Evolutionary conservation across 768 basidiomycete genomes (phyloP).

Genomic region (Austroboletus eburneus): DNA sequence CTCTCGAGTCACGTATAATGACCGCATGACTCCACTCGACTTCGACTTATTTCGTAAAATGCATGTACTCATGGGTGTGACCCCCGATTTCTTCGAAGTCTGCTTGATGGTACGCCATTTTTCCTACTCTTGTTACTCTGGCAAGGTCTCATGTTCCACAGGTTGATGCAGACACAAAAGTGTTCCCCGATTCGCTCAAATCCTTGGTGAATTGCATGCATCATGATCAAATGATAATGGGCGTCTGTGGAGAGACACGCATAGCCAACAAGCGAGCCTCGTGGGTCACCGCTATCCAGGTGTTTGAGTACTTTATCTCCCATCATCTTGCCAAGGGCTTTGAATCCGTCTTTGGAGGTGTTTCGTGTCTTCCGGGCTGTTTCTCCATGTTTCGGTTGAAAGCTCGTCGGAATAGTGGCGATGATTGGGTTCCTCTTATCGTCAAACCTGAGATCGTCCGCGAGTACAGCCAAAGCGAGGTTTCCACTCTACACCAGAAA

Average conservation of each 20-base stretch:
- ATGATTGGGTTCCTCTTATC: slow-evolving; percentile 97
- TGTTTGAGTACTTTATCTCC: slow-evolving; percentile 98
- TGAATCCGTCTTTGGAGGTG: slow-evolving; percentile 98
- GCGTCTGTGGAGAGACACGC: slow-evolving; percentile 96
- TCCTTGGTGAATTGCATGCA: slow-evolving; percentile 98
- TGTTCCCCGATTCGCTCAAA: slow-evolving; percentile 84
- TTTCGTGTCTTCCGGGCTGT: slow-evolving; percentile 98
- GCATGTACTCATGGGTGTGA: slow-evolving; percentile 96
- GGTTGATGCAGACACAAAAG: slow-evolving; percentile 99
- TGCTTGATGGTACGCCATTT: slow-evolving; percentile 80
- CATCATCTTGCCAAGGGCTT: slow-evolving; percentile 98
- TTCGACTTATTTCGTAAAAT: slow-evolving; percentile 98
- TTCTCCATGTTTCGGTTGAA: slow-evolving; percentile 99
- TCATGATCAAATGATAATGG: slow-evolving; percentile 98
- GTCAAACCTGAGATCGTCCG: slow-evolving; percentile 96
- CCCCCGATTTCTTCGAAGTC: slow-evolving; percentile 97
- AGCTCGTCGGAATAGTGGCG: slow-evolving; percentile 79
- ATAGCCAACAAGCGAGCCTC: slow-evolving; percentile 98
- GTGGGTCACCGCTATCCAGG: slow-evolving; percentile 98
- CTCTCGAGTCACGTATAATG: slow-evolving; percentile 98
- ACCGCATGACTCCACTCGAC: slow-evolving; percentile 96
- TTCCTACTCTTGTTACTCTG: not conserved
- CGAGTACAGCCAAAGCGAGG: slow-evolving; percentile 93
- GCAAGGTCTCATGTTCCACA: slow-evolving; percentile 31
- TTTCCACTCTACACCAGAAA: slow-evolving; percentile 95